phyloP scores from a whole-genome alignment of 768 basidiomycete species.

The Ephemerocybe angulata region DNA sequence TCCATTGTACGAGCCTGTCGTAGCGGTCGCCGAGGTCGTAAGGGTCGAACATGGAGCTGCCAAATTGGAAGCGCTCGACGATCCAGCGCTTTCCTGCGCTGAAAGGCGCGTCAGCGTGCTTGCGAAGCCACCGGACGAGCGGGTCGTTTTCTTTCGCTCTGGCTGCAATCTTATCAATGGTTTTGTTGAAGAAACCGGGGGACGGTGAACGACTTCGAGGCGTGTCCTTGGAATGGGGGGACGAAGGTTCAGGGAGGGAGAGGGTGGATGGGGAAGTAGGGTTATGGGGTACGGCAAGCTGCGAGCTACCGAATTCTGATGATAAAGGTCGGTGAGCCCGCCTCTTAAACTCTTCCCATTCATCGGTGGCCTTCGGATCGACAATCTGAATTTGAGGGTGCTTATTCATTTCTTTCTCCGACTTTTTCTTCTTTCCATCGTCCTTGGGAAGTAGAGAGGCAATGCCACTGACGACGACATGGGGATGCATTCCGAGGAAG shows the following conservation, averaged over 20 bases:
- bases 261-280: constrained; percentile 8
- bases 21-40: constrained; percentile 48
- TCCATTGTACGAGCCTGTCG: constrained; percentile 42
- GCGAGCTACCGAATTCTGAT: not conserved
- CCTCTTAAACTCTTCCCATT: constrained; percentile 46
- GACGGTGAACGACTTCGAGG: constrained; percentile 18
- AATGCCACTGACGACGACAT: constrained; percentile 54
- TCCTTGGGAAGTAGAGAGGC: constrained; percentile 48
- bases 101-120: constrained; percentile 51
- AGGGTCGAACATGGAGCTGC: constrained; percentile 56
- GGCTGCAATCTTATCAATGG: constrained; percentile 36
- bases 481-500: constrained; percentile 60
- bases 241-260: constrained; percentile 1
- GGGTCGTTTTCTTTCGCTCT: constrained; percentile 36
- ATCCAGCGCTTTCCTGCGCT: constrained; percentile 48
- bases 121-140: constrained; percentile 46
- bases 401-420: constrained; percentile 42
- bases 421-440: constrained; percentile 23
- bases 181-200: constrained; percentile 31
- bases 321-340: constrained; percentile 22
- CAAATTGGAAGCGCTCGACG: constrained; percentile 55
- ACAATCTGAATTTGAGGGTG: constrained; percentile 41
- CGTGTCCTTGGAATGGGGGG: constrained; percentile 9
- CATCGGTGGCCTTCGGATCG: constrained; percentile 42
- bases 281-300: not conserved